Percentiles rank a stretch among this genome's conserved stretches.
Conservation (phyloP, 2,329 filamentous ascomycete species). For the Penicillium psychrosexuale region DNA sequence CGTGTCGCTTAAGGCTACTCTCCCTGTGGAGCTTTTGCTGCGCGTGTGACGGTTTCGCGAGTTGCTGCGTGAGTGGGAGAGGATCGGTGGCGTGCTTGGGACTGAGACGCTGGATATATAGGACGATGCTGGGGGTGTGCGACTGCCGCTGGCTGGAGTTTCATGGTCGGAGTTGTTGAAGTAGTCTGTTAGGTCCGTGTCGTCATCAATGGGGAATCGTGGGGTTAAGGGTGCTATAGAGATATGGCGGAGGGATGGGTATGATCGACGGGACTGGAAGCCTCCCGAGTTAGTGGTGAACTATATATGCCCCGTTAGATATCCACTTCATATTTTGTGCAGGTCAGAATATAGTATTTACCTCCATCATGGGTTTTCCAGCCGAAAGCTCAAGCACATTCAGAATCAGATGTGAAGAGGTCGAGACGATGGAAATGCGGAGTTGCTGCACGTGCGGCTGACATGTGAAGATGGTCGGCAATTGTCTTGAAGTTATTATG, state of each 20-base stretch:
- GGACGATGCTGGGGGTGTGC: conserved; percentile 33
- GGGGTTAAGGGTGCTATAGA: conserved; percentile 60
- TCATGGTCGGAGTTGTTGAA: conserved; percentile 25
- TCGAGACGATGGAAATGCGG: conserved; percentile 20
- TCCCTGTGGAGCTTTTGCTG: conserved; percentile 36
- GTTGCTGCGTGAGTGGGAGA: conserved; percentile 42
- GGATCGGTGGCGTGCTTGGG: conserved; percentile 42
- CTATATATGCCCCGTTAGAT: conserved; percentile 13
- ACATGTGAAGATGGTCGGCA: conserved; percentile 25
- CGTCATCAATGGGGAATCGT: conserved; percentile 52
- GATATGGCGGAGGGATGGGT: conserved; percentile 58
- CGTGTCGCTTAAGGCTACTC: conserved; percentile 34
- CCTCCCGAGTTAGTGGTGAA: conserved; percentile 25
- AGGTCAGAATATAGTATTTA: conserved; percentile 7
- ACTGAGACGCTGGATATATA: conserved; percentile 44
- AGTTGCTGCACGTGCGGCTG: conserved; percentile 21
- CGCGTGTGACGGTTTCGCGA: conserved; percentile 35
- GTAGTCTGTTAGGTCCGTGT: conserved; percentile 37
- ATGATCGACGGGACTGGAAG: conserved; percentile 52
- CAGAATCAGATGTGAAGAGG: conserved; percentile 9
- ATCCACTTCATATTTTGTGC: not conserved
- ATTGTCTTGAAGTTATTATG: not conserved
- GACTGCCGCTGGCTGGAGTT: conserved; percentile 29
- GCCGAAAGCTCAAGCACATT: conserved; percentile 1
- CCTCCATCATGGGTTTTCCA: conserved; percentile 22